Base-by-base conservation (phyloP, 768 basidiomycete genomes). In the Termitomyces sp. region DNA sequence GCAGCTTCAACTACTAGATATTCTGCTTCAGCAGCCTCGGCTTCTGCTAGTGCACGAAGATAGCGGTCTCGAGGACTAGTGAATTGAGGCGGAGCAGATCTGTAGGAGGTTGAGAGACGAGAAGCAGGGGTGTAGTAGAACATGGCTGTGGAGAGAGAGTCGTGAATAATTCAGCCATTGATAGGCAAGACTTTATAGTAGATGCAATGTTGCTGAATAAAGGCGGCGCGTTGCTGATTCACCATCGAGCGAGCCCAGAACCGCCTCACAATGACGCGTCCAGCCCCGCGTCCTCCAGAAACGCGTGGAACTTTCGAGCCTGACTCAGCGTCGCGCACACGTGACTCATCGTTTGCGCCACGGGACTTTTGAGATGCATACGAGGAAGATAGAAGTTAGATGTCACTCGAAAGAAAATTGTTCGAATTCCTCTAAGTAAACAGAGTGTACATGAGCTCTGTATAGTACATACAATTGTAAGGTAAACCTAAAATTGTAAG, bases 21-120 rank as follows among this genome's bases (percentile, higher is more conserved):
- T 39, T 73, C 69, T 13, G 66, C 66, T 58, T 75, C 71, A 6
- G 75, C 73, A 44, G 71, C 67, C 54, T 67, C 66, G 18, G 68
- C 70, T 50, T 69, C 64, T 7, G 73, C 71, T 22, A 74, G 60
- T 23, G 75, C 72, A 41, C 68, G 66, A 25, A 74, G 60, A 57
- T 76, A 76, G 23, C 64, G 68, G 22, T 72, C 66, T 22, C 71
- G 69, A 32, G 71, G 62, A 36, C 47, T 33, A 9, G 32, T 63
- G 53, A 58, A 47, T 40, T 33, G 39, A 44, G 57, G 44, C 41
- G 53, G 50, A 50, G 48, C 32, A 31, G 53, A 59, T 6, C 27
- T 36, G 39, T 36, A 33, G 12, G 56, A 12, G 15, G 22, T n/a
- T 32, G 35, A 6, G 22, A 33, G 23, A 7, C 15, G 7, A 2